These are phyloP conservation scores for Cryptosporidium canis DNA, from an alignment of 169 alveolate genomes.

Conservation along the genomic window DNA sequence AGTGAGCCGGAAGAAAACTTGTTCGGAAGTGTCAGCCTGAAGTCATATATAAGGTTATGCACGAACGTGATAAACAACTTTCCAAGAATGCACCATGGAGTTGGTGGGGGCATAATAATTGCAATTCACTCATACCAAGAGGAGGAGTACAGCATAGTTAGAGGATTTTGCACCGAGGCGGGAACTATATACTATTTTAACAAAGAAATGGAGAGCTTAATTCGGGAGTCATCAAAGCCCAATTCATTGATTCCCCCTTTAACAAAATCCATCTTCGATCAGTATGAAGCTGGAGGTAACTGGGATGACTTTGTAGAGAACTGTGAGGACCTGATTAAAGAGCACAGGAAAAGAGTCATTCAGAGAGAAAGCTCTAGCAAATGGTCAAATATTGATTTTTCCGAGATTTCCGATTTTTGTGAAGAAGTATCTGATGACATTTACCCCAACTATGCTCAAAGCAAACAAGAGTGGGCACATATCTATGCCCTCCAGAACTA, in stretches of 20 bases:
- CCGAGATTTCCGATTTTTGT: slow-evolving; percentile 66
- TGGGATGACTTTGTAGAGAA: slow-evolving; percentile 66
- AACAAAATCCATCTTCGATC: slow-evolving; percentile 13
- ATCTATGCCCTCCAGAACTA: slow-evolving; percentile 32
- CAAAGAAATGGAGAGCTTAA: slow-evolving; percentile 54
- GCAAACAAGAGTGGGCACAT: slow-evolving; percentile 40
- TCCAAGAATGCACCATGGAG: slow-evolving; percentile 52
- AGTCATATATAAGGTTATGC: slow-evolving; percentile 33
- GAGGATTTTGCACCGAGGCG: slow-evolving; percentile 70
- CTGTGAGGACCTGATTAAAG: slow-evolving; percentile 38
- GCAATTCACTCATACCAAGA: slow-evolving; percentile 61
- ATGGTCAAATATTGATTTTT: slow-evolving; percentile 21
- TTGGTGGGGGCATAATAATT: slow-evolving; percentile 57
- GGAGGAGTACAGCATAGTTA: slow-evolving; percentile 28
- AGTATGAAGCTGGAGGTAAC: slow-evolving; percentile 52
- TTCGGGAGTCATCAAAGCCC: slow-evolving; percentile 54
- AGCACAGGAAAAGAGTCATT: not conserved
- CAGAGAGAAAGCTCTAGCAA: not conserved
- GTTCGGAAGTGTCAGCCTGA: slow-evolving; percentile 8
- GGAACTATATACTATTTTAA: slow-evolving; percentile 30
- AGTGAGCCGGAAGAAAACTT: slow-evolving; percentile 29
- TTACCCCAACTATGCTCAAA: slow-evolving; percentile 36
- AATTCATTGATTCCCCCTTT: slow-evolving; percentile 48
- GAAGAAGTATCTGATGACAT: slow-evolving; percentile 67
- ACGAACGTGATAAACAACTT: slow-evolving; percentile 26